Conservation (phyloP, 306 rosid species). For the Cicer chorassanicum region DNA sequence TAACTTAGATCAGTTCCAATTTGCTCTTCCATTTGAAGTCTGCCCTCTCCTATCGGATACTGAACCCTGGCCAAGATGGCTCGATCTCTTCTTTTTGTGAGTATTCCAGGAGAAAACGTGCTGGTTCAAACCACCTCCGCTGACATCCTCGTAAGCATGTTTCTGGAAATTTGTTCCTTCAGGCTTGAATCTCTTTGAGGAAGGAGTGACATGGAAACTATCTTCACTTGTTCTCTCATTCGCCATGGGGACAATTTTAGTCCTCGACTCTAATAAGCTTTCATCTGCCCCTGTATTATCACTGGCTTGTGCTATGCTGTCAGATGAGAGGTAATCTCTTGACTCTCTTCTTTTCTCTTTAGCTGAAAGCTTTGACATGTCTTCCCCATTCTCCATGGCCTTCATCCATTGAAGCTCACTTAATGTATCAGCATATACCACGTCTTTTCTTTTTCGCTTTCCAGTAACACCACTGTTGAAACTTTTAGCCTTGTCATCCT, state of each 20-base stretch:
- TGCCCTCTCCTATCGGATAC: slow-evolving; percentile 71
- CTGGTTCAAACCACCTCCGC: slow-evolving; percentile 62
- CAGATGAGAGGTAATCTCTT: slow-evolving; percentile 48
- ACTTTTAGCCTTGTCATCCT: slow-evolving; percentile 60
- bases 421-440: slow-evolving; percentile 79
- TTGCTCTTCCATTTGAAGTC: slow-evolving; percentile 72
- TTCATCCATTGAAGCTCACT: slow-evolving; percentile 93
- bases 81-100: slow-evolving; percentile 86
- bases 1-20: slow-evolving; percentile 60
- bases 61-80: slow-evolving; percentile 61
- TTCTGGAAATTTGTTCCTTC: slow-evolving; percentile 59
- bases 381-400: slow-evolving; percentile 94
- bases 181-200: slow-evolving; percentile 64
- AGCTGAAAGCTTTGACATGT: slow-evolving; percentile 58
- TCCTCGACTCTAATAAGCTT: slow-evolving; percentile 48
- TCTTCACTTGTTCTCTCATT: slow-evolving; percentile 73
- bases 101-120: slow-evolving; percentile 81
- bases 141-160: slow-evolving; percentile 54
- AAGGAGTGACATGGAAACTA: slow-evolving; percentile 51
- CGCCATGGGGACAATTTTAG: slow-evolving; percentile 48
- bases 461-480: slow-evolving; percentile 57
- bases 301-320: slow-evolving; percentile 54
- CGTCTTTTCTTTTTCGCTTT: slow-evolving; percentile 90
- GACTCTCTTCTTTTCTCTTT: slow-evolving; percentile 65
- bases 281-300: slow-evolving; percentile 54